Evolutionary conservation across 257 asterid genomes (phyloP).

Genomic region (Solanum medicagineum): DNA sequence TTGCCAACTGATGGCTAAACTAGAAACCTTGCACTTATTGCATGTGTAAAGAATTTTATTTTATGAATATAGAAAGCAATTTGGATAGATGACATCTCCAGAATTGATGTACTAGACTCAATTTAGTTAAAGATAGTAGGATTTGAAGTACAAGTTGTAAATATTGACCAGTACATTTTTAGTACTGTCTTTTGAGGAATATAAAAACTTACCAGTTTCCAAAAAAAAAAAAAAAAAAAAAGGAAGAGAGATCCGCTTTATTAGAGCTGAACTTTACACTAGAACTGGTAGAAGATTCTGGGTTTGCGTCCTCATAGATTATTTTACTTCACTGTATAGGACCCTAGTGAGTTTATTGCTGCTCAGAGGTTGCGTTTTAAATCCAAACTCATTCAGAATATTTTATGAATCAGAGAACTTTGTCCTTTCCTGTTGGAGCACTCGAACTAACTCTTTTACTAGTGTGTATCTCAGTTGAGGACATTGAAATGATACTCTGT

Average conservation of each 20-base stretch:
- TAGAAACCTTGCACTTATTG: background rate
- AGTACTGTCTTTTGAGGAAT: too few species aligned
- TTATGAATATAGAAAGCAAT: background rate
- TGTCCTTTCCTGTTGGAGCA: background rate
- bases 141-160: too few species aligned
- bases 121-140: too few species aligned
- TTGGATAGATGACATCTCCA: background rate
- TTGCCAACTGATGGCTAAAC: background rate
- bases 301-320: background rate
- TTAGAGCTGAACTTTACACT: background rate
- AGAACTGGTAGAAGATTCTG: background rate
- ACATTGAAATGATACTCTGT: background rate
- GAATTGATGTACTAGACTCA: too few species aligned
- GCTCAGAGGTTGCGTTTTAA: background rate
- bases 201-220: too few species aligned
- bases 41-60: background rate
- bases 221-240: too few species aligned
- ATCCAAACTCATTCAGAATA: background rate
- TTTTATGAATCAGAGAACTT: background rate
- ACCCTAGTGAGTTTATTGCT: background rate
- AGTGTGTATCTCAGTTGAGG: background rate
- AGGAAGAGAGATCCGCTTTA: background rate
- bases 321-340: background rate
- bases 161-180: too few species aligned
- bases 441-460: background rate